phyloP scores from a whole-genome alignment of 179 eudicot genomes.

The Beta corolliflora region DNA sequence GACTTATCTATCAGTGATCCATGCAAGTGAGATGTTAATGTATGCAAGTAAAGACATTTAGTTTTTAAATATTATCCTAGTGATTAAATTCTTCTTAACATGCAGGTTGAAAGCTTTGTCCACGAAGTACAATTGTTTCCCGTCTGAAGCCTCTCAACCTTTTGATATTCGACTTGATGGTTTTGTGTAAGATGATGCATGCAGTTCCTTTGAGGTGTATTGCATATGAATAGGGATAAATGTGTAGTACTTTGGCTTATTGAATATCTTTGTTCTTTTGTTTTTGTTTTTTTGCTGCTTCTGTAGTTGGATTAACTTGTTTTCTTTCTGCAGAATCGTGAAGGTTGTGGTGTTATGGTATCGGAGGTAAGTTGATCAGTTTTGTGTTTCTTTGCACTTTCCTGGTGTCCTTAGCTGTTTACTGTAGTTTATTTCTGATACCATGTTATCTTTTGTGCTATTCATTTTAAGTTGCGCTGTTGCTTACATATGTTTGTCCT shows the following conservation, averaged over 20 bases:
- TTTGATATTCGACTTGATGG: constrained; percentile 93
- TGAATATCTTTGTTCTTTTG: background rate
- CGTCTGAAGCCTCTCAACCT: constrained; percentile 88
- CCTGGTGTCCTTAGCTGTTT: background rate
- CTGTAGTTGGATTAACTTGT: constrained; percentile 12
- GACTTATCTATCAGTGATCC: background rate
- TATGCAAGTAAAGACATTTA: background rate
- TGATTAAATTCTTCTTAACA: constrained; percentile 3
- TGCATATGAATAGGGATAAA: background rate
- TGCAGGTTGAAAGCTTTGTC: constrained; percentile 87
- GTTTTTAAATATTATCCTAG: background rate
- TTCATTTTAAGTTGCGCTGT: background rate
- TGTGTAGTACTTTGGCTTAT: background rate
- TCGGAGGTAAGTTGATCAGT: constrained; percentile 72
- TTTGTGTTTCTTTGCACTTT: too few relatives aligned
- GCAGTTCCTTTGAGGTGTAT: constrained; percentile 14
- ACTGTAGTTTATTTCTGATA: background rate
- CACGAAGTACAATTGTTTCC: constrained; percentile 74
- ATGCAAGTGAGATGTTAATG: background rate
- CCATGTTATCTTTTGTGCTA: constrained; percentile 16
- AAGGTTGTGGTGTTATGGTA: constrained; percentile 88
- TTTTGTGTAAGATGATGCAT: constrained; percentile 73
- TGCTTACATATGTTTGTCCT: constrained; percentile 9
- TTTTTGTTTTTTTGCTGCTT: constrained; percentile 1
- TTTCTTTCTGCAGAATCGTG: constrained; percentile 66